Conservation (phyloP, 1,284 basidiomycete genomes). For the Leccinum colubrinum region DNA sequence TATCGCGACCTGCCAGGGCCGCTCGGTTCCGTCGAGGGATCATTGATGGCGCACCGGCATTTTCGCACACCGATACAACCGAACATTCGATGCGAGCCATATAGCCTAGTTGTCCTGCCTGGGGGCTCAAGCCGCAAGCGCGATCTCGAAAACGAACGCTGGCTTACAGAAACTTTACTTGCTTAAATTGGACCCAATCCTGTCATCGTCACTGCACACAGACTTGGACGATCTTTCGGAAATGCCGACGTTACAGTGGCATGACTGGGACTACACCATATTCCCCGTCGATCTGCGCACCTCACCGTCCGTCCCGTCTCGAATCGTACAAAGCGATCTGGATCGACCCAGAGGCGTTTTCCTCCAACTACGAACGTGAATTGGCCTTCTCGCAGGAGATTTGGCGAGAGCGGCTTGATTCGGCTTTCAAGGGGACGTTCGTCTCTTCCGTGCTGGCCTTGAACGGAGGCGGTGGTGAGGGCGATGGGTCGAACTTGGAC, state of each 20-base stretch:
- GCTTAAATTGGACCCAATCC: background rate
- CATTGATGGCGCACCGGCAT: background rate
- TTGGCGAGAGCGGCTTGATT: slow-evolving; percentile 35
- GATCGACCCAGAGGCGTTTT: slow-evolving; percentile 35
- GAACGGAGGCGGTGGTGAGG: background rate
- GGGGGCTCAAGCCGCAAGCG: background rate
- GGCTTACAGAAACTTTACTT: background rate
- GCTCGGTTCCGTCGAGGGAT: background rate
- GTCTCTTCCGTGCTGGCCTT: slow-evolving; percentile 11
- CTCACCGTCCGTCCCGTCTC: slow-evolving; percentile 12
- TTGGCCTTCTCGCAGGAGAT: slow-evolving; percentile 27
- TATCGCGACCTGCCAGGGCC: background rate
- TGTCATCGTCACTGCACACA: background rate
- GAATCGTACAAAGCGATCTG: slow-evolving; percentile 31
- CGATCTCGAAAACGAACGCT: background rate
- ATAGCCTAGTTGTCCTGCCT: background rate
- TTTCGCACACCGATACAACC: background rate
- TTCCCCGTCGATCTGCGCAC: slow-evolving; percentile 16
- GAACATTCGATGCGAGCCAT: background rate
- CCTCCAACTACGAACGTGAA: slow-evolving; percentile 36
- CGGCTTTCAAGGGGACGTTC: slow-evolving; percentile 26
- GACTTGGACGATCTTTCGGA: background rate
- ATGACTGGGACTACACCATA: slow-evolving; percentile 8
- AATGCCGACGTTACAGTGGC: background rate
- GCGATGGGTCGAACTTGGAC: background rate